Base-by-base conservation (phyloP, 805 yeast species). In the Lipomyces sp. region DNA sequence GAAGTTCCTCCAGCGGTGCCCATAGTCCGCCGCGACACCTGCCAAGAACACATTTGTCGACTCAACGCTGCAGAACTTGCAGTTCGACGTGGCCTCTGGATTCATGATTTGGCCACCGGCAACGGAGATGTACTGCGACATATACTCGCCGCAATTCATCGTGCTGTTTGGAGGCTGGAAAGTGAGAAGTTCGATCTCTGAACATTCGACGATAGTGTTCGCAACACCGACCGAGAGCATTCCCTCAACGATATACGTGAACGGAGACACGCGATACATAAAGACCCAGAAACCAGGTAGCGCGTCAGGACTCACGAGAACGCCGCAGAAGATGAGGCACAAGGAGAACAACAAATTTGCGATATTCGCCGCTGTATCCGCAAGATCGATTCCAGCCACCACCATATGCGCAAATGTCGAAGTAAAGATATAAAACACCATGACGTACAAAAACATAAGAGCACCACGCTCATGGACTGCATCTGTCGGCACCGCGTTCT, bases 211-310 rank as follows among this genome's bases (percentile, higher is more conserved):
- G 34, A 67, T 64, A 53, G 78, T 71, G 38, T 74, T 75, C 55
- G 83, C 83, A 60, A 75, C 69, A 47, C 75, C 72, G 31, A 65
- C 68, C 23, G 69, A 71, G 39, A 81, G 68, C 58, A 83, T 71
- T 44, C 78, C 73, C 55, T 79, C 81, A 51, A 84, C 72, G 64
- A 83, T 78, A 63, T 86, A 86, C 1, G 91, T 84, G 68, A 77
- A 78, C 13, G 75, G 93, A 29, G 86, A 82, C 18, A 73, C 75
- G 60, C 84, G 77, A 77, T 84, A 82, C 89, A 86, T 84, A 66
- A 84, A 86, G 38, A 78, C 80, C 95, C 95, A 86, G 72, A 86
- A 86, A 1, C 87, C 82, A 11, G 95, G 93, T 82, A 85, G 76
- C 44, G 73, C 67, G 2, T 57, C 35, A 3, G 70, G 70, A 11